Evolutionary conservation across 1,139 yeast species (phyloP), one percentile per base, ranked within the genome.

Genomic region (Scheffersomyces insectosa): DNA sequence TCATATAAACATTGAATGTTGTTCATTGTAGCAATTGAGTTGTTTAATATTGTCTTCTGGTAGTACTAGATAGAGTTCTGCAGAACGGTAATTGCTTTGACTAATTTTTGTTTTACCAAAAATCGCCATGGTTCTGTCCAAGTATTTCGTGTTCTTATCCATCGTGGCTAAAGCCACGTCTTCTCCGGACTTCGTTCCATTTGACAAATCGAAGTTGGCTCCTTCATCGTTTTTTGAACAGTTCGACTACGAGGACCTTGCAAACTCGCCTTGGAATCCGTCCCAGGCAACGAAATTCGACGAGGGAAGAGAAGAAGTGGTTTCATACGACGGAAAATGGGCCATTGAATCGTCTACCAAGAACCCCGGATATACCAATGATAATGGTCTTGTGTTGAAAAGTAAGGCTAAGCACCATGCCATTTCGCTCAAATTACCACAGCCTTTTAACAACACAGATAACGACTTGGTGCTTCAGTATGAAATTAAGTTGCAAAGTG

Each of bases 401-500:
- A 70, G 85, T 10, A 82, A 80, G 40, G 93, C 95, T 37, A 82
- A 90, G 34, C 87, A 81, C 56, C 89, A 88, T 63, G 96, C 95
- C 27, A 85, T 89, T 49, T 80, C 88, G 15, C 77, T 80, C 42
- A 66, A 74, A 51, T 73, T 89, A 39, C 78, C 77, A 25, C 49
- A 65, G 38, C 76, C 83, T 2, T 71, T 88, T 43, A 77, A 78
- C 60, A 67, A 84, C 62, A 75, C 70, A 16, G 76, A 74, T 52
- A 72, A 80, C 42, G 83, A 89, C 16, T 70, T 91, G 51, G 96
- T 91, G 7, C 66, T 89, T 37, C 98, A 90, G 66, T 90, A 88
- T 63, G 97, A 90, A 64, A 87, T 88, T 43, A 90, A 89, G 68
- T 66, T 85, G 36, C 96, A 90, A 66, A 72, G 82, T 37, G 88